Evolutionary conservation across 805 yeast genomes (phyloP), one percentile per base, ranked within the genome.

Genomic region (Pichia insulana): DNA sequence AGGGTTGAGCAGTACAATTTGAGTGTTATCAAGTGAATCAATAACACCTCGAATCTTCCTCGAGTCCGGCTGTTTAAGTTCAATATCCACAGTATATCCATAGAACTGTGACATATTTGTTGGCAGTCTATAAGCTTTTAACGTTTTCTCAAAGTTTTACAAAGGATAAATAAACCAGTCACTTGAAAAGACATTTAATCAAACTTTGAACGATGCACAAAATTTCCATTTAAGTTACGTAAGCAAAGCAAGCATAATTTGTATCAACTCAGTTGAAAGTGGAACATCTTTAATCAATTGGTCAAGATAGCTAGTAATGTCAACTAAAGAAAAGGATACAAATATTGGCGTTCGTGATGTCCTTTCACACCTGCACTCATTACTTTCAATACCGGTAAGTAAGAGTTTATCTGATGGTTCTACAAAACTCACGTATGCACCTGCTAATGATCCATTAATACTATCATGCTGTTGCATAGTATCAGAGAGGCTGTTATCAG

Each of bases 41-140:
- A 61, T 58, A 13, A 50, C 43, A n/a, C 63, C 64, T 28, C 48
- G 49, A 30, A 58, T 13, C 11, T 37, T 50, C 1, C 52, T 46
- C 2, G 54, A 57, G 34, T 36, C 41, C 3, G 67, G 66, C 35
- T 66, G 70, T 44, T 68, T 67, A 41, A 74, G 58, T 26, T 58
- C 61, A 11, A 74, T 52, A 44, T 68, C 69, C 16, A 74, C 69
- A 13, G 64, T 68, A 43, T 66, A 74, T 1, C 76, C 77, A 10
- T 64, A 54, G 48, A 72, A 71, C 35, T 71, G 70, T 2, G 64
- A 57, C 65, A 58, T 61, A 15, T 34, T 11, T 16, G 8, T n/a
- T n/a, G n/a, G n/a, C n/a, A n/a, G n/a, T n/a, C n/a, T n/a, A n/a
- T n/a, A n/a, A n/a, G n/a, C n/a, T n/a, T n/a, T n/a, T n/a, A n/a